Conservation (phyloP, 495 filamentous ascomycete genomes). For the Hypoxylon trugodes region DNA sequence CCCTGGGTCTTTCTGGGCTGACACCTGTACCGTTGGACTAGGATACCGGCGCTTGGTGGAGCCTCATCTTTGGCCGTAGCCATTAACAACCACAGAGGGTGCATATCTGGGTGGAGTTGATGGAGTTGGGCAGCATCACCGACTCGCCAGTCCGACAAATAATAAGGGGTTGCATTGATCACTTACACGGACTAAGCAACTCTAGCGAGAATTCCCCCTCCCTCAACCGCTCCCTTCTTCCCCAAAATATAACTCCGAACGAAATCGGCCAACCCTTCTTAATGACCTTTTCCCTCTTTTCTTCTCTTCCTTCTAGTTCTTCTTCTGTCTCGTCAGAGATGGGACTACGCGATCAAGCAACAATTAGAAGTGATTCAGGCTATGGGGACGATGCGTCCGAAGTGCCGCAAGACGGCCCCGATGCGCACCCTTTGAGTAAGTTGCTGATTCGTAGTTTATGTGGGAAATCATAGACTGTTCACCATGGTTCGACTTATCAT, state of each 20-base stretch:
- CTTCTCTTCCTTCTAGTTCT: slow-evolving; percentile 27
- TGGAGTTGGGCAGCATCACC: slow-evolving; percentile 50
- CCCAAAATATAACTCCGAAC: slow-evolving; percentile 35
- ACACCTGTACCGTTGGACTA: slow-evolving; percentile 35
- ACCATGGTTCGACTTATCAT: not conserved
- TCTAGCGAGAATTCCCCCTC: slow-evolving; percentile 10
- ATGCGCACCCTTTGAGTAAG: slow-evolving; percentile 46
- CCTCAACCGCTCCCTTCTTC: slow-evolving; percentile 9
- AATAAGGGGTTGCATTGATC: slow-evolving; percentile 30
- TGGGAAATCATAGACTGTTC: not conserved
- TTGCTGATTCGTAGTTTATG: slow-evolving; percentile 21
- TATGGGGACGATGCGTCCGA: slow-evolving; percentile 48
- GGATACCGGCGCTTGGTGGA: slow-evolving; percentile 41
- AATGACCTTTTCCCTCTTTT: slow-evolving; percentile 35
- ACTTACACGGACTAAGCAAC: slow-evolving; percentile 24
- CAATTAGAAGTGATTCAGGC: slow-evolving; percentile 48
- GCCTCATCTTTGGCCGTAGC: slow-evolving; percentile 21
- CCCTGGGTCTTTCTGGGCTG: slow-evolving; percentile 39
- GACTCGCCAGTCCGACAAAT: slow-evolving; percentile 34
- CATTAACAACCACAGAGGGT: slow-evolving; percentile 42
- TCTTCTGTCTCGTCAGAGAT: slow-evolving; percentile 46
- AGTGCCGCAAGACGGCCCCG: slow-evolving; percentile 39
- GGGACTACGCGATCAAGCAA: slow-evolving; percentile 48
- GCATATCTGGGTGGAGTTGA: slow-evolving; percentile 43
- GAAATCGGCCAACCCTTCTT: slow-evolving; percentile 35